Evolutionary conservation across 805 yeast genomes (phyloP), one percentile per base, ranked within the genome.

Genomic region (Spathaspora sp.): DNA sequence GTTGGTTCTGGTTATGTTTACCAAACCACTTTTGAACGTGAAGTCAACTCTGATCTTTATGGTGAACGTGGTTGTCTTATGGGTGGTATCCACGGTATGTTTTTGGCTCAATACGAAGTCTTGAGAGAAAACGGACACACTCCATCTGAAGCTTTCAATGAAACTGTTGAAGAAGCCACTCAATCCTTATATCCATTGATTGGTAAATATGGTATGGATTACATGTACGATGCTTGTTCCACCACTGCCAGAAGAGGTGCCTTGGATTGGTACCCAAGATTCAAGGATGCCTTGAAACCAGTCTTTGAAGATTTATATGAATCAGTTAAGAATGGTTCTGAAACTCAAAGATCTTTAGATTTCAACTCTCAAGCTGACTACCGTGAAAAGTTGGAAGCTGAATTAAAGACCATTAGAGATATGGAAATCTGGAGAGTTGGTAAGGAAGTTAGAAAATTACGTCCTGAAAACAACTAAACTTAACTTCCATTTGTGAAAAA

Each of bases 11-110:
- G 99, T 77, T 94, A 94, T 88, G 97, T 94, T 66, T 94, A 94
- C 90, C 90, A 94, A 82, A 94, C 99, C 80, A 94, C 99, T 62
- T 96, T 96, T 70, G 97, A 96, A 82, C 91, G 86, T 80, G 99
- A 94, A 82, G 99, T 94, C 70, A 90, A 88, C 90, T 92, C 98
- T 60, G 99, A 94, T 77, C 82, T 94, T 72, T 94, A 94, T 82
- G 99, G 99, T 81, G 99, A 94, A 85, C 90, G 99, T 84, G 99
- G 99, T 73, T 94, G 98, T 81, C 83, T 94, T 66, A 94, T 93
- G 99, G 99, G 98, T 76, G 98, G 98, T 85, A 93, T 94, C 82
- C 99, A 94, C 83, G 99, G 99, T 85, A 94, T 94, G 98, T 94
- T 94, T 94, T 85, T 94, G 70, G 99, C 99, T 65, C 99, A 94